A percentile compares a stretch with the other conserved stretches of the same genome.
Conservation (phyloP, 2,329 filamentous ascomycete genomes). For the Clarireedia paspali region DNA sequence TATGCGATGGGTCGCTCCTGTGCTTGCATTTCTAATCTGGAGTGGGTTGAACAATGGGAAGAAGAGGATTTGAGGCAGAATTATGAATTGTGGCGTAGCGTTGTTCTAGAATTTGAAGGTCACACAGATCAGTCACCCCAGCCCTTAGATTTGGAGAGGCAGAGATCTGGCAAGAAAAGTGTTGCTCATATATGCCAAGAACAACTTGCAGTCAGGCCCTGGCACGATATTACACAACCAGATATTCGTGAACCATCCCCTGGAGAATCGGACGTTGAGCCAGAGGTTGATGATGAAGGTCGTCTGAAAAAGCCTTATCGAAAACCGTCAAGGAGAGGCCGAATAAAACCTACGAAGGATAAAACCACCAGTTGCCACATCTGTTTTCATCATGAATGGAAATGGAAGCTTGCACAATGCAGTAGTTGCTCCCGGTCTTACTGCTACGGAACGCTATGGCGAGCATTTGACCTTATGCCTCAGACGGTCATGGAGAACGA, state of each 20-base stretch:
- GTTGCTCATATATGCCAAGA: conserved; percentile 92
- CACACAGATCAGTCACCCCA: conserved; percentile 62
- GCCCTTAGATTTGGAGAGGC: conserved; percentile 62
- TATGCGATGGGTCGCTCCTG: conserved; percentile 97
- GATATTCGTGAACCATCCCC: conserved; percentile 21
- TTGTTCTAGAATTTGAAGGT: conserved; percentile 68
- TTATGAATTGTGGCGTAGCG: conserved; percentile 75
- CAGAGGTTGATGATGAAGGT: conserved; percentile 57
- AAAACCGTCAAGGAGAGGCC: conserved; percentile 33
- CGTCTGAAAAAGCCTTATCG: conserved; percentile 43
- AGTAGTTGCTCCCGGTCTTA: conserved; percentile 69
- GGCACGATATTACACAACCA: conserved; percentile 60
- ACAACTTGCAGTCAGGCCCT: conserved; percentile 71
- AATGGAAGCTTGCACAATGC: conserved; percentile 80
- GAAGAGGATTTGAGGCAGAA: conserved; percentile 72
- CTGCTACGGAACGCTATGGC: conserved; percentile 88
- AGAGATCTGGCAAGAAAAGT: conserved; percentile 63
- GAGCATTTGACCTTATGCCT: conserved; percentile 86
- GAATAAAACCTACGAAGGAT: conserved; percentile 39
- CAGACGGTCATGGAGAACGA: conserved; percentile 72
- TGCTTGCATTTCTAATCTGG: conserved; percentile 73
- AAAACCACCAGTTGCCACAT: conserved; percentile 65
- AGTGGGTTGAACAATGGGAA: conserved; percentile 88
- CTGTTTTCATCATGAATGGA: conserved; percentile 70
- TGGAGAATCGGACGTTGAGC: conserved; percentile 40